These are phyloP conservation scores for Tuber umbilicatum DNA, from an alignment of 495 filamentous ascomycete species.

Conservation along the genomic window DNA sequence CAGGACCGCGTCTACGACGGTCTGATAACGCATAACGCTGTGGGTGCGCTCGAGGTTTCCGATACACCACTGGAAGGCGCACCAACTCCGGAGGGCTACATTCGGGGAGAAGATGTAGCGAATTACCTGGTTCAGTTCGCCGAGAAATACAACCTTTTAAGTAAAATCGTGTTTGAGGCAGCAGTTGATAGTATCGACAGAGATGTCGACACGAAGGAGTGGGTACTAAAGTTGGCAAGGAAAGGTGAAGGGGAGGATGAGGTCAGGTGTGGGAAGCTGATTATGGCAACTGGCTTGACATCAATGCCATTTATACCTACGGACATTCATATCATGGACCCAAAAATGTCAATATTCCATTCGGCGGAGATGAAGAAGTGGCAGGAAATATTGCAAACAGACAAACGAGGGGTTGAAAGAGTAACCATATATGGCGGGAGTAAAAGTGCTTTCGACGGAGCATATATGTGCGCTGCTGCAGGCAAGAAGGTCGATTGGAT, in stretches of 20 bases:
- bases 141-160: conserved; percentile 41
- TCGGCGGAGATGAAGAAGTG: conserved; percentile 39
- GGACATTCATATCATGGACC: conserved; percentile 36
- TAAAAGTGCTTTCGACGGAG: conserved; percentile 49
- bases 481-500: conserved; percentile 50
- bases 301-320: conserved; percentile 45
- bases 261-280: conserved; percentile 43
- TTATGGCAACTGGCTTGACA: conserved; percentile 48
- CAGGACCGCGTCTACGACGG: conserved; percentile 49
- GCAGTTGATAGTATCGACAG: conserved; percentile 35
- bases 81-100: conserved; percentile 47
- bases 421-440: conserved; percentile 47
- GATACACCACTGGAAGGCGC: conserved; percentile 61
- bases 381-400: conserved; percentile 30
- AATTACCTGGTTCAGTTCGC: conserved; percentile 57
- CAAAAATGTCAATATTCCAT: conserved; percentile 44
- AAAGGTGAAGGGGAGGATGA: conserved; percentile 14
- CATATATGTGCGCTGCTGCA: conserved; percentile 43
- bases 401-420: conserved; percentile 20
- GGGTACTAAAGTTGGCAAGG: conserved; percentile 36
- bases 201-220: conserved; percentile 29
- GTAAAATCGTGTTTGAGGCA: conserved; percentile 42
- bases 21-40: conserved; percentile 44
- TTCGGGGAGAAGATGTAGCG: conserved; percentile 60
- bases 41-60: conserved; percentile 50